Evolutionary conservation across 306 rosid species (phyloP), one percentile per base, ranked within the genome.

Genomic region (Cercis canadensis): DNA sequence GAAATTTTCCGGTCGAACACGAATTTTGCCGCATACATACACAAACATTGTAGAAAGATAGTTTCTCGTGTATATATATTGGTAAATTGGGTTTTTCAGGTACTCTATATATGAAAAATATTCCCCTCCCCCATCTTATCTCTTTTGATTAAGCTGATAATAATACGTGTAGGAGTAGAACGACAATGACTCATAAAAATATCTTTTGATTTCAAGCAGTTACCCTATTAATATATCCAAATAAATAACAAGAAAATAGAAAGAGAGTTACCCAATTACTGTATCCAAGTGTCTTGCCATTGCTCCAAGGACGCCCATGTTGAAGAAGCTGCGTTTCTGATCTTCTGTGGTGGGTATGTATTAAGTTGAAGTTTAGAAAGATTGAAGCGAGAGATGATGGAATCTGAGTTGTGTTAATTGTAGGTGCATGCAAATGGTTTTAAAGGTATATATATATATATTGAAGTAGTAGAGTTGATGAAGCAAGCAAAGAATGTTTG

Each of bases 281-380:
- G 96, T 36, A 79, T 93, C 96, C 73, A 93, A 76, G 77, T 87
- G 74, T 76, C 89, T 93, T 11, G 90, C 88, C 13, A 90, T 57
- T 58, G 89, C 69, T 70, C 82, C 92, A 62, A 87, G 82, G 73
- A 87, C 64, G 67, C 97, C 96, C 98, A 92, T 92, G 59, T 60
- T 52, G 81, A 67, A 46, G 72, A 56, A 66, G 65, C 18, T 62
- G 43, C 4, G 36, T 57, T 41, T 72, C 65, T 34, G 71, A 65
- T 67, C 7, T 62, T 70, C 39, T 32, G 8, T 14, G 54, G 32
- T 21, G 19, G 10, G n/a, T n/a, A n/a, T n/a, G n/a, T 24, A 24
- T 11, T 44, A 65, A 15, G 52, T 55, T 34, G 11, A 40, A 57
- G 60, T 57, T 57, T 13, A 7, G 60, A 55, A 41, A 39, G 60